Evolutionary conservation across 257 asterid species (phyloP), one percentile per base, ranked within the genome.

Genomic region (Jacaranda mimosifolia): DNA sequence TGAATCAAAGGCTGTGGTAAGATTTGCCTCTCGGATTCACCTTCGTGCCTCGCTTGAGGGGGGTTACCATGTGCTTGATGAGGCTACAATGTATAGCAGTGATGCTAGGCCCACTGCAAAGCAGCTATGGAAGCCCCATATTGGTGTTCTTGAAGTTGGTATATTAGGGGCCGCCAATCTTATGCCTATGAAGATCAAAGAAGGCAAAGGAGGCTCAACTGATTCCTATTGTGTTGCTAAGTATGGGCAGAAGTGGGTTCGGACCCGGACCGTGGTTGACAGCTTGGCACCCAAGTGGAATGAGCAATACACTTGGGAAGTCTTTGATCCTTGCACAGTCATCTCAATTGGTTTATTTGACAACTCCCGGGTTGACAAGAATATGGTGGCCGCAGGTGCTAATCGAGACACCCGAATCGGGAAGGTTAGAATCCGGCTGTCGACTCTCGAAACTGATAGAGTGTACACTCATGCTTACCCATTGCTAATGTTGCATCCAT

Each of bases 261-360:
- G 97, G 3, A 93, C 97, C 26, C 68, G 95, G 35, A 93, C 98
- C 0, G 96, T 89, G 57, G 96, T 93, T 35, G 98, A 93, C 74
- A 91, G 90, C 75, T 77, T 91, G 77, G 75, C 94, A 2, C 98
- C 98, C 4, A 88, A 82, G 35, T 93, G 98, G 97, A 93, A 93
- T 17, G 98, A 93, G 86, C 98, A 93, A 63, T 90, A 93, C 85
- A 91, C 97, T 9, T 93, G 98, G 98, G 98, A 93, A 78, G 97
- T 93, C 4, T 90, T 86, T 48, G 98, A 93, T 79, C 98, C 96
- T 21, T 91, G 97, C 92, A 93, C 97, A 0, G 98, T 93, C 7
- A 86, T 93, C 84, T 87, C 97, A 40, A 80, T 93, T 0, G 98
- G 91, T 17, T 83, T 93, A 78, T 93, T 93, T 49, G 98, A 93